phyloP scores from a whole-genome alignment of 73 alveolate genomes.

The Paramecium biaurelia region DNA sequence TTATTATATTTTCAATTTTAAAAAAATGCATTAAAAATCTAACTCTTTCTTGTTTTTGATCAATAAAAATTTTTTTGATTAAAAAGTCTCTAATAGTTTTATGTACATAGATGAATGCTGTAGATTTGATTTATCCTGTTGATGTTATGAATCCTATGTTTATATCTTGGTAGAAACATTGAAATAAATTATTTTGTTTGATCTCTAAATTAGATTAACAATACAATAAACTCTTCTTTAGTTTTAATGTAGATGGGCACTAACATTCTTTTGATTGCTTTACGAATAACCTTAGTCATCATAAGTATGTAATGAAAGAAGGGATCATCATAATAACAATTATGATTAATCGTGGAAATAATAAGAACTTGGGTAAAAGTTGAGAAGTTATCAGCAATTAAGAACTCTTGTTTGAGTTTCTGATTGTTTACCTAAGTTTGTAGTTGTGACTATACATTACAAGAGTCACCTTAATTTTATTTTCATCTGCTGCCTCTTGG shows the following conservation, averaged over 20 bases:
- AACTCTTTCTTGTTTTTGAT: neutral
- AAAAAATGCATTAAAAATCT: neutral
- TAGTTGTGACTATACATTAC: neutral
- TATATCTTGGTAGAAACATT: constrained; percentile 8
- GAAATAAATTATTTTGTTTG: neutral
- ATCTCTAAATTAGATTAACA: neutral
- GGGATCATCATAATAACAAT: neutral
- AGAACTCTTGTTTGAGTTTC: neutral
- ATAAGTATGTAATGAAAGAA: neutral
- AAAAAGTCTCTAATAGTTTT: neutral
- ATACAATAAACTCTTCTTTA: neutral
- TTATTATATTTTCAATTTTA: neutral
- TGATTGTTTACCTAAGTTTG: neutral
- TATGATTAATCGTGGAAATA: neutral
- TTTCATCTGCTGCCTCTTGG: neutral
- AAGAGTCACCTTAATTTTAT: neutral
- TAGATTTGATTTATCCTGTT: constrained; percentile 14
- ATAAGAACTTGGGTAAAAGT: neutral
- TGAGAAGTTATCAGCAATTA: neutral
- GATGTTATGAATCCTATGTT: constrained; percentile 27
- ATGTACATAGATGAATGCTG: neutral
- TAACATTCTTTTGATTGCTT: neutral
- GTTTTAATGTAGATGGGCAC: neutral
- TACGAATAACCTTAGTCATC: neutral
- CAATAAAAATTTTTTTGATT: neutral